Conservation (phyloP, 768 basidiomycete genomes). For the Collybiopsis luxurians region DNA sequence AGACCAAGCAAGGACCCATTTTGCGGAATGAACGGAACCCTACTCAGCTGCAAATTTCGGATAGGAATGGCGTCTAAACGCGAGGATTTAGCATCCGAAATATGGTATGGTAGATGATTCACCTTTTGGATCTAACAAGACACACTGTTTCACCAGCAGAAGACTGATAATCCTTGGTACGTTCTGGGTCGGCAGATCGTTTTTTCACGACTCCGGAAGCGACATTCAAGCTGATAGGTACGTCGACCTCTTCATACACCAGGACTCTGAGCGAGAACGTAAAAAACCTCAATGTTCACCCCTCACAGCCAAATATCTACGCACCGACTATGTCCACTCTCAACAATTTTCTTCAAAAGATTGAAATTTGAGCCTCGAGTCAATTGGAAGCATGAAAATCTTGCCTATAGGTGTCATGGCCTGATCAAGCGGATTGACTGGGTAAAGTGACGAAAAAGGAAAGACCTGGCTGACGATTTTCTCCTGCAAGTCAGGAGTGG, state of each 20-base stretch:
- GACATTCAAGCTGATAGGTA: constrained; percentile 25
- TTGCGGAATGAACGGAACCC: constrained; percentile 81
- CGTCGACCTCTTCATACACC: constrained; percentile 75
- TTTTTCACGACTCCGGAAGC: constrained; percentile 5
- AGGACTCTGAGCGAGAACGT: constrained; percentile 40
- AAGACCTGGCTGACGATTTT: constrained; percentile 72
- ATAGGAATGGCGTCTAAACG: constrained; percentile 73
- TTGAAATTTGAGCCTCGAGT: constrained; percentile 80
- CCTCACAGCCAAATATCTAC: neutral
- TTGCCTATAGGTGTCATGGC: constrained; percentile 80
- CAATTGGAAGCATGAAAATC: constrained; percentile 84
- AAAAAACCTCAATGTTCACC: no score
- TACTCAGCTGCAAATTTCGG: constrained; percentile 81
- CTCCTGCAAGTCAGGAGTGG: constrained; percentile 85
- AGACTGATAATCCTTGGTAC: constrained; percentile 83
- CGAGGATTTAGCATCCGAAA: neutral
- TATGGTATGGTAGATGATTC: neutral
- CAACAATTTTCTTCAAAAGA: constrained; percentile 70
- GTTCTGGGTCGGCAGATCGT: constrained; percentile 24
- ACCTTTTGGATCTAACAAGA: constrained; percentile 86
- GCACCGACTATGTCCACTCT: constrained; percentile 73
- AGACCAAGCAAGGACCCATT: constrained; percentile 85
- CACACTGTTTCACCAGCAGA: constrained; percentile 86
- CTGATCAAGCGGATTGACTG: constrained; percentile 24
- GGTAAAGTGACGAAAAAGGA: neutral